Base-by-base conservation (phyloP, 1,284 basidiomycete species). In the Trametes polyzona region DNA sequence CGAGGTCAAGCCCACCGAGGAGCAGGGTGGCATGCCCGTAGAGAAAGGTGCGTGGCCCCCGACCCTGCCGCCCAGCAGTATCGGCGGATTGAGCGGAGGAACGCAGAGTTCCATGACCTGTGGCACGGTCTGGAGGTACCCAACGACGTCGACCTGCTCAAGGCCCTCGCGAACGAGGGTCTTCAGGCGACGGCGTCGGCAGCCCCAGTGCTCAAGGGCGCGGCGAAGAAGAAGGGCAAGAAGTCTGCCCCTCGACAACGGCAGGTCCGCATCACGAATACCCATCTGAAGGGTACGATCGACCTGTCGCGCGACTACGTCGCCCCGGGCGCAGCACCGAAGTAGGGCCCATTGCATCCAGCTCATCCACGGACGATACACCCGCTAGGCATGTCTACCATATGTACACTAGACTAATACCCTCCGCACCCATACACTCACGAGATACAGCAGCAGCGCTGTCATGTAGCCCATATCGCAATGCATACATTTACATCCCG, bases 101-200 rank as follows among this genome's bases (percentile, higher is more conserved):
- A 37, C n/a, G 11, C 65, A 95, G 95, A 96, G 71, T 96, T 96
- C 70, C 76, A 82, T 53, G 88, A 93, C 62, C 74, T 96, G 16
- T 96, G 94, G 94, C 90, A 92, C 71, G 80, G 82, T 5, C 79
- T 95, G 12, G 87, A 87, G 65, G 90, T 94, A 0, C 94, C 94
- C 0, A 88, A 90, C 57, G 90, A 93, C 43, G 90, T 90, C 23
- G 92, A 95, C 69, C 73, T 95, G 8, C 77, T 90, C 57, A 87
- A 83, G 66, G 83, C 92, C 58, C 82, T 95, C 53, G 84, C 84
- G 10, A 85, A 84, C 59, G 90, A 91, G 77, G 91, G 91, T 60
- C 74, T 93, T 44, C 89, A 92, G 69, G 84, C 84, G 21, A 92
- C 90, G 5, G 82, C 83, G 2, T 80, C 86, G 52, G 81, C 84